phyloP scores from a whole-genome alignment of 2,329 filamentous ascomycete species.

The Cadophora sp. region DNA sequence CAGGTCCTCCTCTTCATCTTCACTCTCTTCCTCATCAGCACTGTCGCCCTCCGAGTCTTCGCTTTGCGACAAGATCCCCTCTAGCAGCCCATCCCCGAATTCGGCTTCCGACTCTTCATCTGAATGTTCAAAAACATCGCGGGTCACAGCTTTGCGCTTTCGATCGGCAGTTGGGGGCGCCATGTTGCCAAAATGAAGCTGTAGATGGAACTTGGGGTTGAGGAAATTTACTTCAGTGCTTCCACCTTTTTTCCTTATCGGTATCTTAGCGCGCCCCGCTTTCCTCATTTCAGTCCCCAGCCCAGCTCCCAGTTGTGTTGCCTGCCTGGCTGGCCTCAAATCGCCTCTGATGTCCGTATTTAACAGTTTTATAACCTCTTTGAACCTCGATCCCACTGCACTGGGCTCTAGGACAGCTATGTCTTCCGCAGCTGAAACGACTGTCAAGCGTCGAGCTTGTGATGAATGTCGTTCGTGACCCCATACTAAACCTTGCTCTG shows the following conservation, averaged over 20 bases:
- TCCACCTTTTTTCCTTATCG: neutral
- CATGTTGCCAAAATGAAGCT: slow-evolving; percentile 38
- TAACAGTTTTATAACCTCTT: slow-evolving; percentile 28
- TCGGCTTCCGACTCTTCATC: slow-evolving; percentile 66
- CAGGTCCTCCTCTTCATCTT: slow-evolving; percentile 53
- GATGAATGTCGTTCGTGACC: slow-evolving; percentile 73
- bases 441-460: slow-evolving; percentile 65
- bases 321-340: neutral
- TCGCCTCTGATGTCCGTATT: slow-evolving; percentile 23
- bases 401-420: slow-evolving; percentile 30
- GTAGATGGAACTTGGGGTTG: slow-evolving; percentile 1
- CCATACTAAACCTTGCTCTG: slow-evolving; percentile 18
- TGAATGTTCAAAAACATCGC: slow-evolving; percentile 56
- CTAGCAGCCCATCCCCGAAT: slow-evolving; percentile 60
- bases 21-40: slow-evolving; percentile 53
- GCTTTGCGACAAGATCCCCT: slow-evolving; percentile 62
- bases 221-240: neutral
- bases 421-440: slow-evolving; percentile 24
- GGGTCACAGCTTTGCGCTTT: slow-evolving; percentile 70
- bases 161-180: slow-evolving; percentile 37
- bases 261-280: slow-evolving; percentile 9
- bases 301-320: too few species aligned
- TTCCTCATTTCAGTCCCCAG: neutral
- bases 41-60: slow-evolving; percentile 63
- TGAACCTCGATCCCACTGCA: slow-evolving; percentile 33